Evolutionary conservation across 1,284 basidiomycete genomes (phyloP), one percentile per base, ranked within the genome.

Genomic region (Ganoderma multipileum): DNA sequence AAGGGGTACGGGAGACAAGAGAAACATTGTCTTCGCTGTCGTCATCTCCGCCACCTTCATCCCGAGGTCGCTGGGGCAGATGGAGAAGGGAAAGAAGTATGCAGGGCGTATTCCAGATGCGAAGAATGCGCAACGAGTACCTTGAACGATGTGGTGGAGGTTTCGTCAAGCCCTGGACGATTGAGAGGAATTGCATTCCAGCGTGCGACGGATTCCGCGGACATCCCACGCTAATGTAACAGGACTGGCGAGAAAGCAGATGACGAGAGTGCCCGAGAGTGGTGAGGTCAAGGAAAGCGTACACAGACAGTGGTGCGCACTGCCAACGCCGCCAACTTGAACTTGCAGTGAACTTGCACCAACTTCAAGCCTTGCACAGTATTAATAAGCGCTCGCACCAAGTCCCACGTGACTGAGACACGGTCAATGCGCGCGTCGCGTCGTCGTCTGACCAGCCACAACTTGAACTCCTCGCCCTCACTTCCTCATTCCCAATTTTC

Each of bases 1-100:
- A 94, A 11, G 92, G 92, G 0, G 90, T 86, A 47, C 90, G 87
- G 70, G 93, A 94, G 68, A 88, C 84, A 61, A 94, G 79, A 23
- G 91, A 93, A 44, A 92, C 78, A 71, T 92, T 81, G 77, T 92
- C 91, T 64, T 90, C 78, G 73, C 73, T 76, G n/a, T 73, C 76
- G 42, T 81, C 79, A 61, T 85, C 78, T 72, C 83, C 78, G 54
- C 77, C 78, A 62, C 78, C 78, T 50, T 83, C 75, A 36, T 67
- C 63, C 66, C 77, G 84, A 77, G 86, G 76, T 79, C 89, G 91
- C 92, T 94, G 85, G 81, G 81, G 73, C 75, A 63, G 66, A 79
- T 81, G 75, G 81, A 72, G 61, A 72, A 72, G 71, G 63, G 65
- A 68, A 68, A 72, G 68, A 68, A 76, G 74, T 71, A 78, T 78